phyloP scores from a whole-genome alignment of 768 basidiomycete species.

The Trametes sanguinea region DNA sequence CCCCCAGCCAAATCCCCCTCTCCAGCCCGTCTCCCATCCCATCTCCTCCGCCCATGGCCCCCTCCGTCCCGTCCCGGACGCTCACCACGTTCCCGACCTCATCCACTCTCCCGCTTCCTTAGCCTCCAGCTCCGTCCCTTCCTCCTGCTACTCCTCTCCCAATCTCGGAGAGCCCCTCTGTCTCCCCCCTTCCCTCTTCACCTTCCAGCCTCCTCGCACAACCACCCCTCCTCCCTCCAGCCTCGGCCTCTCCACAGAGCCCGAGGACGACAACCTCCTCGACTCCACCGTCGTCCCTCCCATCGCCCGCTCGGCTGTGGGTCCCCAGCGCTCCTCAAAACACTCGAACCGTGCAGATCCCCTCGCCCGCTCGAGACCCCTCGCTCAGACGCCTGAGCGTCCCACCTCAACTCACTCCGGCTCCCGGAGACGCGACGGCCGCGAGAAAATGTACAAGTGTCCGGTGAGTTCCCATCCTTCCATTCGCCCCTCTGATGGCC shows the following conservation, averaged over 20 bases:
- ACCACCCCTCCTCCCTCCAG: background rate
- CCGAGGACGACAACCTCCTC: background rate
- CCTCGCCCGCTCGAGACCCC: constrained; percentile 8
- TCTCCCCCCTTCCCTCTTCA: constrained; percentile 29
- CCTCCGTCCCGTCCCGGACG: constrained; percentile 8
- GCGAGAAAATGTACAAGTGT: constrained; percentile 52
- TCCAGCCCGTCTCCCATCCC: constrained; percentile 18
- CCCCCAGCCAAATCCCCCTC: constrained; percentile 35
- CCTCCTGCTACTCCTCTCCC: constrained; percentile 17
- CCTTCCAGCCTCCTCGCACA: constrained; percentile 19
- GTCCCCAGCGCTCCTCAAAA: constrained; percentile 5
- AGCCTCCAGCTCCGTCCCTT: constrained; percentile 4
- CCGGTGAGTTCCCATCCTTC: constrained; percentile 40
- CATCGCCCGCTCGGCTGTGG: background rate
- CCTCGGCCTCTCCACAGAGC: background rate
- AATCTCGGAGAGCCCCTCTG: constrained; percentile 24
- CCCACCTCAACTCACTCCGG: background rate
- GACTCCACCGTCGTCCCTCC: background rate
- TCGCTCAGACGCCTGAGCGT: constrained; percentile 16
- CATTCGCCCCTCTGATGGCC: background rate
- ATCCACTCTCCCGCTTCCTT: constrained; percentile 13
- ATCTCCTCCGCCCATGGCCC: constrained; percentile 7
- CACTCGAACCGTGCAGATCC: constrained; percentile 3
- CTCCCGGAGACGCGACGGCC: constrained; percentile 20
- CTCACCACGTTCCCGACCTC: constrained; percentile 16